Evolutionary conservation across 352 stramenopile species (phyloP).

Genomic region (Pythium sp.): DNA sequence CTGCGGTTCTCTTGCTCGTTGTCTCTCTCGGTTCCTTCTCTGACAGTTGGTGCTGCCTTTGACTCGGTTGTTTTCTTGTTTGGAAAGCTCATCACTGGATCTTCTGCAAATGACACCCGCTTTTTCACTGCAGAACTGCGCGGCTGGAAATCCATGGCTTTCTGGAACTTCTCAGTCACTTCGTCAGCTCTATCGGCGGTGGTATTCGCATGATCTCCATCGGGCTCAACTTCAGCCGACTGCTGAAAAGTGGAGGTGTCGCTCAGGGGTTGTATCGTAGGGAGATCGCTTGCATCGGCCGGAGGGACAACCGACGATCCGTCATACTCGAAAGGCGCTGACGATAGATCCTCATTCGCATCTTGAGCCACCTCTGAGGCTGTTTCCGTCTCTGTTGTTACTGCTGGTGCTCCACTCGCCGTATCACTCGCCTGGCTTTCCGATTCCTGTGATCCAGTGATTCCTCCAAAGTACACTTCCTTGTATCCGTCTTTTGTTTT

Average conservation of each 20-base stretch:
- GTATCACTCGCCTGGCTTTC: constrained; percentile 2
- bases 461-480: constrained; percentile 33
- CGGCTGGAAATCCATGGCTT: constrained; percentile 12
- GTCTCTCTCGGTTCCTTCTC: neutral
- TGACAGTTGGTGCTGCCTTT: neutral
- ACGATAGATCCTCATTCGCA: neutral
- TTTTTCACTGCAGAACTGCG: constrained; percentile 12
- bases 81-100: constrained; percentile 1
- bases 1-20: neutral
- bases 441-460: constrained; percentile 7
- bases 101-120: constrained; percentile 15
- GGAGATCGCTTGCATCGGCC: neutral
- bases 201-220: neutral
- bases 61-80: constrained; percentile 6
- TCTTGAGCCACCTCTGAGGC: neutral
- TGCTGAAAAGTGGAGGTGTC: neutral
- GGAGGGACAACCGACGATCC: neutral
- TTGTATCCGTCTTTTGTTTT: constrained; percentile 61
- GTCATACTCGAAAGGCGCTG: constrained; percentile 6
- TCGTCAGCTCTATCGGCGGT: constrained; percentile 3
- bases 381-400: neutral
- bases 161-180: constrained; percentile 10
- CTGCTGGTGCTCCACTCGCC: neutral
- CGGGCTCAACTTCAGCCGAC: neutral
- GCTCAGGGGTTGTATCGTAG: neutral